phyloP scores from a whole-genome alignment of 1,139 yeast genomes.

The Arxiozyma slooffiae region DNA sequence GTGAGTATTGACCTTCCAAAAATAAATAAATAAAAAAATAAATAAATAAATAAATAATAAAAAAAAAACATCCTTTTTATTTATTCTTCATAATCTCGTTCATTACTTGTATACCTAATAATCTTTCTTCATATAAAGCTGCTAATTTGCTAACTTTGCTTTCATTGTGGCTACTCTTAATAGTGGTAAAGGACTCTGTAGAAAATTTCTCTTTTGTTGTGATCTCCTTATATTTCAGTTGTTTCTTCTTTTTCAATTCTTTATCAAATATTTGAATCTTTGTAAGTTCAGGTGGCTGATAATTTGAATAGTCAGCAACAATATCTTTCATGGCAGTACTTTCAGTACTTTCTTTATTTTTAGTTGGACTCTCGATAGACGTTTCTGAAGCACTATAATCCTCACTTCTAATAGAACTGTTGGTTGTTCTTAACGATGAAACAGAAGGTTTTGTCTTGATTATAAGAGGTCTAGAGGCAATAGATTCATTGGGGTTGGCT shows the following conservation, averaged over 20 bases:
- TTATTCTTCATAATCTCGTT: slow-evolving; percentile 23
- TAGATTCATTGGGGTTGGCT: not conserved
- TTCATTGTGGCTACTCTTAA: slow-evolving; percentile 34
- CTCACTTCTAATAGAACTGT: not conserved
- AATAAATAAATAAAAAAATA: too few relatives aligned
- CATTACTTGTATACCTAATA: slow-evolving; percentile 43
- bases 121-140: slow-evolving; percentile 46
- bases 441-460: slow-evolving; percentile 3
- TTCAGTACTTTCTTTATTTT: slow-evolving; percentile 2
- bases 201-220: slow-evolving; percentile 19
- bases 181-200: slow-evolving; percentile 37
- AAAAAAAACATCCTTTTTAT: too few relatives aligned
- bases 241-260: slow-evolving; percentile 20
- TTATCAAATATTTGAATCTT: slow-evolving; percentile 27
- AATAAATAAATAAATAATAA: too few relatives aligned
- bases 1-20: too few relatives aligned
- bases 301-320: slow-evolving; percentile 15
- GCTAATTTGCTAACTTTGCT: slow-evolving; percentile 47
- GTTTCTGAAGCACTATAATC: not conserved
- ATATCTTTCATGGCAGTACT: slow-evolving; percentile 15
- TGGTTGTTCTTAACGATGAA: not conserved
- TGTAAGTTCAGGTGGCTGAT: slow-evolving; percentile 4
- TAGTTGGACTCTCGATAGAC: not conserved
- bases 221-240: slow-evolving; percentile 16
- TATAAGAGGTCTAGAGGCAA: not conserved